Base-by-base conservation (phyloP, 768 basidiomycete species). In the Dictyophora rubrovolvata region DNA sequence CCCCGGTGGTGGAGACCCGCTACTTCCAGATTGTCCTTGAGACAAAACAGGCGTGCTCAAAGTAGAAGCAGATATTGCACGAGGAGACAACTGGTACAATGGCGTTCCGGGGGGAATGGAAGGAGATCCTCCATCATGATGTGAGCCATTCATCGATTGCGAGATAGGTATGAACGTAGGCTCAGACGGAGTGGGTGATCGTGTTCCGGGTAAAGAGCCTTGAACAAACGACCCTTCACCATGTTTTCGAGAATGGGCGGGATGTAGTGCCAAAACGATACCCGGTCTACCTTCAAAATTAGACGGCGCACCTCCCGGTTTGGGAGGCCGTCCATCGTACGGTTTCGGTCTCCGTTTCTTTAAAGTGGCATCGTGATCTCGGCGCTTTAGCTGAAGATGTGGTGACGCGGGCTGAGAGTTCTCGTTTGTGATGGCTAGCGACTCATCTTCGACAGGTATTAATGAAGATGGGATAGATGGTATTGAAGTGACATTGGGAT, bases 291-390 rank as follows among this genome's bases (percentile, higher is more conserved):
- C 59, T 28, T 55, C 59, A 20, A 60, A 48, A 46, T 50, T 54
- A 23, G 59, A 52, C 20, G 33, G 53, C 7, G 51, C 22, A 9
- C 59, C 57, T 36, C 22, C 33, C 8, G 33, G 22, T 18, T 52
- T 59, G 9, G n/a, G 7, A 17, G 57, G 57, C 2, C 57, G 57
- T 52, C 60, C 66, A 65, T 87, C 85, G 63, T 88, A 87, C 3
- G 87, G 87, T 68, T 89, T 90, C 3, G 79, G 76, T 28, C 88
- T 82, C 61, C 79, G 82, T 68, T 81, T 85, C 46, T 64, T 67
- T 3, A 67, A 67, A 1, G 60, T 52, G n/a, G 56, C 59, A 47
- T 66, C 67, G 7, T 63, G 60, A 11, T 58, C 56, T 17, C 35
- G 50, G 11, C 57, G 23, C 48, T 59, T 59, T 16, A 28, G 28